phyloP scores from a whole-genome alignment of 768 basidiomycete species.

The Suillus paluster region DNA sequence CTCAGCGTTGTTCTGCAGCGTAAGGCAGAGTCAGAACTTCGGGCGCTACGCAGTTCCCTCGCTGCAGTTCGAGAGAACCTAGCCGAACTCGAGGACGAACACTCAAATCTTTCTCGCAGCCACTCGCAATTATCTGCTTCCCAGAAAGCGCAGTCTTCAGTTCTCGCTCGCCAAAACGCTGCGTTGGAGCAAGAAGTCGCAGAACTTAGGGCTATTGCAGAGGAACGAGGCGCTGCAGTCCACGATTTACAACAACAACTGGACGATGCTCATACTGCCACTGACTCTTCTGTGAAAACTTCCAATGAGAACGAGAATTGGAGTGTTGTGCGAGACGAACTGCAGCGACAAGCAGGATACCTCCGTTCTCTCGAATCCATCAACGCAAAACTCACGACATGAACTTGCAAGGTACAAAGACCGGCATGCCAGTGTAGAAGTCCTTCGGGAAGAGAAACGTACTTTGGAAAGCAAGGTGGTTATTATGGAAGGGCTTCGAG shows the following conservation, averaged over 20 bases:
- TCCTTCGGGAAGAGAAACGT: conserved; percentile 76
- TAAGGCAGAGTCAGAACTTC: conserved; percentile 54
- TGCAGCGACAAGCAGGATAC: conserved; percentile 67
- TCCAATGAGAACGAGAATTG: conserved; percentile 57
- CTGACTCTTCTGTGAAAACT: conserved; percentile 32
- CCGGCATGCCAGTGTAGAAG: conserved; percentile 63
- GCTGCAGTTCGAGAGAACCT: conserved; percentile 58
- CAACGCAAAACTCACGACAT: conserved; percentile 56
- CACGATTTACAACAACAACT: conserved; percentile 51
- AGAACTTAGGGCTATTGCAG: conserved; percentile 44
- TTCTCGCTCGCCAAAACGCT: conserved; percentile 49
- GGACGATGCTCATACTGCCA: conserved; percentile 46
- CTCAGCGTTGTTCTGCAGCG: conserved; percentile 36
- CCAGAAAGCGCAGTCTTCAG: conserved; percentile 55
- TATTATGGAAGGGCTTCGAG: conserved; percentile 57
- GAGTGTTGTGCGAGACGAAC: conserved; percentile 66
- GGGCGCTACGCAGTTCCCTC: conserved; percentile 52
- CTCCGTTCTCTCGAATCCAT: conserved; percentile 60
- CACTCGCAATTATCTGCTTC: conserved; percentile 53
- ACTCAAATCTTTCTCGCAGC: conserved; percentile 50
- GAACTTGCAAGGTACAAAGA: conserved; percentile 61
- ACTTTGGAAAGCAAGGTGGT: conserved; percentile 57
- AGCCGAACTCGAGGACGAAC: conserved; percentile 63
- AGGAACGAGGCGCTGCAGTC: conserved; percentile 45
- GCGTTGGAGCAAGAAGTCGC: conserved; percentile 54